Conservation (phyloP, 805 yeast species). For the Candida adriatica region DNA sequence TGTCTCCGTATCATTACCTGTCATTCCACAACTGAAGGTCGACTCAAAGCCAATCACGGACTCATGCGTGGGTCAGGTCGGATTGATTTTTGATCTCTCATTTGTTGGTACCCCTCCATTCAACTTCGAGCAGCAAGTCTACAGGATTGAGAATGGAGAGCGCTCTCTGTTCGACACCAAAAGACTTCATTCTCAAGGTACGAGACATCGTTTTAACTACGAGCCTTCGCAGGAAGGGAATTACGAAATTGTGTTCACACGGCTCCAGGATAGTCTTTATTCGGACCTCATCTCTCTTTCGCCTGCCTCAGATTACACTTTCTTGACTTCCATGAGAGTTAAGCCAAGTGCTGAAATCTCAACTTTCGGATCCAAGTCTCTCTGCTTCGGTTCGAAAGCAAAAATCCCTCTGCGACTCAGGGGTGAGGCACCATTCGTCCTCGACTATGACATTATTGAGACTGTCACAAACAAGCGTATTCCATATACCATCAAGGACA, state of each 20-base stretch:
- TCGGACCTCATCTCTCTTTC: slow-evolving; percentile 30
- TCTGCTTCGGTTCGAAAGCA: slow-evolving; percentile 43
- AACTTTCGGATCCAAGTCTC: slow-evolving; percentile 11
- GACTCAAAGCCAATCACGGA: slow-evolving; percentile 55
- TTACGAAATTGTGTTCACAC: slow-evolving; percentile 65
- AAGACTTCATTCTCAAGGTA: slow-evolving; percentile 31
- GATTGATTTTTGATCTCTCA: slow-evolving; percentile 64
- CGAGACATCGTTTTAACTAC: slow-evolving; percentile 54
- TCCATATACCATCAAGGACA: slow-evolving; percentile 35
- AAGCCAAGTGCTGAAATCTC: slow-evolving; percentile 45
- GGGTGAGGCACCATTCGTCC: slow-evolving; percentile 75
- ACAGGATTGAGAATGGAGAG: slow-evolving; percentile 37
- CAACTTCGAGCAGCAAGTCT: slow-evolving; percentile 54
- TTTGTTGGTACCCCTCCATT: slow-evolving; percentile 82
- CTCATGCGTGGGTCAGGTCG: slow-evolving; percentile 89
- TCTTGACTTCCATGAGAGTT: slow-evolving; percentile 64
- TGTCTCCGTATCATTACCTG: slow-evolving; percentile 50
- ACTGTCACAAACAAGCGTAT: slow-evolving; percentile 42
- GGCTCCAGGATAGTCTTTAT: slow-evolving; percentile 60
- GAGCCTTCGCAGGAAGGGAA: slow-evolving; percentile 78
- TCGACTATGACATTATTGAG: slow-evolving; percentile 63
- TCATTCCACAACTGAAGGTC: slow-evolving; percentile 42
- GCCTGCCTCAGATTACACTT: slow-evolving; percentile 40
- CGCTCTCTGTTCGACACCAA: slow-evolving; percentile 30
- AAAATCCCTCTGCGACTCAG: slow-evolving; percentile 51